Evolutionary conservation across 805 yeast species (phyloP), one percentile per base, ranked within the genome.

Genomic region (Wickerhamomyces hampshirensis): DNA sequence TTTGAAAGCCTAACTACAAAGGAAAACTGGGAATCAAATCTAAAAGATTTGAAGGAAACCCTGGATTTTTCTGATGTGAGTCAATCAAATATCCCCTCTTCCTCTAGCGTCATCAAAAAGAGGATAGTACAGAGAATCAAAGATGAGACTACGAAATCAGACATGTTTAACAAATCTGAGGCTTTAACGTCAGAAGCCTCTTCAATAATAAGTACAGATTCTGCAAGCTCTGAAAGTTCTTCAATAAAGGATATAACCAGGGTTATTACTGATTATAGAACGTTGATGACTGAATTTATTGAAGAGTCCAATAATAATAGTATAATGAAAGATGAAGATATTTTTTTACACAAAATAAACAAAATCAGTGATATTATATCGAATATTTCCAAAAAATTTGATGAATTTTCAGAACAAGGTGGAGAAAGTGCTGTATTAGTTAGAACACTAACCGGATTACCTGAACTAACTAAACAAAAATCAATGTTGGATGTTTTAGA

Each of bases 401-500:
- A 46, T 14, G 61, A 57, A 28, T 59, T 61, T n/a, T 66, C 68
- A 4, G 50, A 43, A 58, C 11, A 27, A 18, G 24, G 24, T 18
- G 28, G 16, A n/a, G 28, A 60, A 34, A 62, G 65, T 12, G 68
- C 67, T 0, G 59, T 58, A 26, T 43, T 68, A 14, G 68, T 69
- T 19, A 54, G 73, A 23, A 55, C 66, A 0, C 45, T 68, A 17
- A 68, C 74, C 0, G 73, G 70, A 7, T 18, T 48, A 60, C 55
- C 57, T 3, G 34, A 38, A 13, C 19, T 52, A 4, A 39, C 37
- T 19, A 49, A 44, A 26, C 36, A 37, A 3, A 51, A 44, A 33
- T 54, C 58, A 7, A 47, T 54, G 55, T 36, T 54, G 34, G 57
- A 52, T 37, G 53, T 44, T 5, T 33, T 47, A 23, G 50, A 43